Percentiles rank a stretch among this genome's conserved stretches.
Conservation (phyloP, 331 rosid genomes). For the Ulmus americana region DNA sequence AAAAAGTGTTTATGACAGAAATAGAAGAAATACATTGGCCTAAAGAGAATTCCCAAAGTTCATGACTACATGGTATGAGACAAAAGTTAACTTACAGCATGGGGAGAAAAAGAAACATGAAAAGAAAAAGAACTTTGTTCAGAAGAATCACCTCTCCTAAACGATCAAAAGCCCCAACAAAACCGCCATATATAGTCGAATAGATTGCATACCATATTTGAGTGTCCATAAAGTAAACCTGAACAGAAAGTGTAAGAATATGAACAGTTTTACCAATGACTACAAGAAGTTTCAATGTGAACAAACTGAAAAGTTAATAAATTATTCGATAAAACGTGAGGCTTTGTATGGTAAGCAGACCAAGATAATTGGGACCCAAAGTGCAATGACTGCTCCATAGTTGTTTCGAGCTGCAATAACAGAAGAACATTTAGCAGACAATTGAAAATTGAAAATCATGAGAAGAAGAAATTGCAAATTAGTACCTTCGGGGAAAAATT, state of each 20-base stretch:
- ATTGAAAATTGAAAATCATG: slow-evolving; percentile 25
- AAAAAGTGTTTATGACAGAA: not conserved
- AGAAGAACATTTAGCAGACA: slow-evolving; percentile 29
- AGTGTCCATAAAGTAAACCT: slow-evolving; percentile 97
- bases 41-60: not conserved
- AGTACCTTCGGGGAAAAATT: slow-evolving; percentile 80
- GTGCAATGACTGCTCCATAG: slow-evolving; percentile 67
- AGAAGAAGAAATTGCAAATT: slow-evolving; percentile 11
- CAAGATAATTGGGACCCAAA: slow-evolving; percentile 81
- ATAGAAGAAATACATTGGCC: not conserved
- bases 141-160: slow-evolving; percentile 77
- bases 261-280: slow-evolving; percentile 26
- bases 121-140: not conserved
- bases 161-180: slow-evolving; percentile 89
- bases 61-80: not conserved
- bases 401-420: slow-evolving; percentile 59
- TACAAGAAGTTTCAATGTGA: slow-evolving; percentile 1
- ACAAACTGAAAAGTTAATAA: slow-evolving; percentile 15
- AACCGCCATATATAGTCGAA: slow-evolving; percentile 80
- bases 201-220: slow-evolving; percentile 90
- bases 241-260: slow-evolving; percentile 28
- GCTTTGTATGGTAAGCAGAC: slow-evolving; percentile 37
- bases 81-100: not conserved
- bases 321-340: slow-evolving; percentile 18
- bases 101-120: not conserved